Base-by-base conservation (phyloP, 208 protist genomes). In the Herpetomonas tarakana region DNA sequence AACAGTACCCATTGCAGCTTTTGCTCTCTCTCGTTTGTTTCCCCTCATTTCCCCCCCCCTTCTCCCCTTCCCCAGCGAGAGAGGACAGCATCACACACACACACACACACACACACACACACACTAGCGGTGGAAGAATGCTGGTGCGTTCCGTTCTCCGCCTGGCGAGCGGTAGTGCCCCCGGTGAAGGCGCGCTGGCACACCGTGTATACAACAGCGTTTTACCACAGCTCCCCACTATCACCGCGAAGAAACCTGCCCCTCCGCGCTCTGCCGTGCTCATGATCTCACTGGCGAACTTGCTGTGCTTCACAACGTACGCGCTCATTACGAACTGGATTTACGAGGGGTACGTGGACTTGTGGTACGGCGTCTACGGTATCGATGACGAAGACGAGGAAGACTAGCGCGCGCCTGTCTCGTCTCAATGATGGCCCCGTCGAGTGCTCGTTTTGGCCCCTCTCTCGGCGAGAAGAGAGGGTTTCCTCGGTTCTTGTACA, bases 241-340 rank as follows among this genome's bases (percentile, higher is more conserved):
- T 16, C 61, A 53, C 44, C 52, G 67, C 3, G 54, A 28, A 1
- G 24, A 60, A 65, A 11, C 19, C 46, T 27, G 18, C n/a, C 46
- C 46, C 12, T 21, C 22, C 46, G 6, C 18, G n/a, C 7, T 52
- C 46, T 7, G 70, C 65, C 29, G 55, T 46, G 14, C 16, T 53
- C 18, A 22, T 79, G 19, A 68, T 86, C 9, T 52, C 26, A 4
- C 31, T 64, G 2, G 74, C 79, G 0, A 77, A 77, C 39, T 29
- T 62, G 0, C 44, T 92, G 53, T 89, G 75, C 50, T 35, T 84
- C 27, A 45, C 68, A 6, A 92, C 81, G 3, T 92, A 92, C 57
- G 68, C 65, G 24, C 81, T 92, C n/a, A 92, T 92, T 73, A 68
- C 68, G 0, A 85, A 89, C 58, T 92, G 81, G 86, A 74, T 92